These are phyloP conservation scores for Penstemon newberryi DNA, from an alignment of 257 asterid genomes.

Conservation along the genomic window DNA sequence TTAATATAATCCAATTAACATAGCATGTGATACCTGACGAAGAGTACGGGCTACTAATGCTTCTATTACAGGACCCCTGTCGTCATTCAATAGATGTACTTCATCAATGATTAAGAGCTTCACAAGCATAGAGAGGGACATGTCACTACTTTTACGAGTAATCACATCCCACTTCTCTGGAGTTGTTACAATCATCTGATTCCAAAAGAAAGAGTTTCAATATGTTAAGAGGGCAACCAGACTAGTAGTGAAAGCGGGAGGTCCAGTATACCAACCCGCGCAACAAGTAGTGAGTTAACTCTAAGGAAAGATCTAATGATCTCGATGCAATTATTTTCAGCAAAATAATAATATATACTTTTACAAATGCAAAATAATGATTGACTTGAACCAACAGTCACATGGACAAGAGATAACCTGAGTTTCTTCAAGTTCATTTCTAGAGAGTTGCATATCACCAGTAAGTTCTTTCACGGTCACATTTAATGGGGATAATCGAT, in stretches of 20 bases:
- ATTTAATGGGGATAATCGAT: conserved; percentile 80
- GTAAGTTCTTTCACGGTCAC: conserved; percentile 90
- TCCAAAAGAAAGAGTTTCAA: conserved; percentile 23
- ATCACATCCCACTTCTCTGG: conserved; percentile 99
- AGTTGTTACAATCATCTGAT: conserved; percentile 97
- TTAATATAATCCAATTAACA: background rate
- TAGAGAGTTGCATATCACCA: conserved; percentile 98
- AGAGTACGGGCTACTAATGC: conserved; percentile 99
- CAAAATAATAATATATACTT: background rate
- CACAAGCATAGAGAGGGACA: conserved; percentile 97
- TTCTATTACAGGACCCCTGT: conserved; percentile 96
- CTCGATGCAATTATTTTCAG: no score
- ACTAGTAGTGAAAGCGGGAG: no score
- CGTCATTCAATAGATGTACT: conserved; percentile 95
- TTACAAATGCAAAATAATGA: conserved; percentile 15
- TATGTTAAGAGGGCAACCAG: conserved; percentile 7
- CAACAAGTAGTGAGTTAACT: no score
- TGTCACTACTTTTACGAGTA: conserved; percentile 98
- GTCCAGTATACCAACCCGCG: no score
- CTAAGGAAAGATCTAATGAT: no score
- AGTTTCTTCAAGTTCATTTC: conserved; percentile 87
- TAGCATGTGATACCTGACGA: conserved; percentile 69
- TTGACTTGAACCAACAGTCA: conserved; percentile 16
- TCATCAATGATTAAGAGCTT: conserved; percentile 97
- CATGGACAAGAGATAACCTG: conserved; percentile 54